Base-by-base conservation (phyloP, 176 grass and related monocot genomes). In the Eragrostis nindensis region DNA sequence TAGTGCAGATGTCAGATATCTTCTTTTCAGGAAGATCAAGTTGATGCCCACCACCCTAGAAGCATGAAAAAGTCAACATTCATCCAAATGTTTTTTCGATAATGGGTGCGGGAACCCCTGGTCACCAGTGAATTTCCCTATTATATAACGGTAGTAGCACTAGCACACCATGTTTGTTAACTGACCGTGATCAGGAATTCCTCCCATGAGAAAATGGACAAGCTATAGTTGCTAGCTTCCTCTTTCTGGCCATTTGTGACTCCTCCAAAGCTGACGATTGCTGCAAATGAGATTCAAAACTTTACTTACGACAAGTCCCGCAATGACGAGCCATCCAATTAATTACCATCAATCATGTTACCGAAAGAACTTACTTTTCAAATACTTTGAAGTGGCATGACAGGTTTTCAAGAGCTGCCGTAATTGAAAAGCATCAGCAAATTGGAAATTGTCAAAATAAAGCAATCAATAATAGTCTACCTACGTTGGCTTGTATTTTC, bases 171-270 rank as follows among this genome's bases (percentile, higher is more conserved):
- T 26, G 4, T 22, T 27, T 61, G 11, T 13, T 61, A 61, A 24
- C 71, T 83, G 86, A 98, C 95, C 86, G 68, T 85, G 53, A 91
- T 70, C 24, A 95, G 50, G 83, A 98, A 98, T 46, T 98, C 95
- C 46, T 98, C 92, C 95, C 92, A 98, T 41, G 90, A 92, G 83
- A 87, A 93, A 71, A 94, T 93, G 60, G 92, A 87, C 26, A 98
- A 3, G 69, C 81, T 85, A 69, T 91, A 82, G 36, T 80, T 93
- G 46, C 85, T 79, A 78, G 90, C 84, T 62, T 86, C 95, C 64
- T 91, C 84, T 70, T 86, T 94, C 39, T 95, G 95, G 27, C 89
- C 84, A 79, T 81, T 87, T 61, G 90, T 89, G 77, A 98, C 86
- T 57, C 91, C 94, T 42, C 95, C 95, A 60, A 95, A 95, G 83